Evolutionary conservation across 2,329 filamentous ascomycete genomes (phyloP).

Genomic region (Stagonosporopsis cucurbitacearum): DNA sequence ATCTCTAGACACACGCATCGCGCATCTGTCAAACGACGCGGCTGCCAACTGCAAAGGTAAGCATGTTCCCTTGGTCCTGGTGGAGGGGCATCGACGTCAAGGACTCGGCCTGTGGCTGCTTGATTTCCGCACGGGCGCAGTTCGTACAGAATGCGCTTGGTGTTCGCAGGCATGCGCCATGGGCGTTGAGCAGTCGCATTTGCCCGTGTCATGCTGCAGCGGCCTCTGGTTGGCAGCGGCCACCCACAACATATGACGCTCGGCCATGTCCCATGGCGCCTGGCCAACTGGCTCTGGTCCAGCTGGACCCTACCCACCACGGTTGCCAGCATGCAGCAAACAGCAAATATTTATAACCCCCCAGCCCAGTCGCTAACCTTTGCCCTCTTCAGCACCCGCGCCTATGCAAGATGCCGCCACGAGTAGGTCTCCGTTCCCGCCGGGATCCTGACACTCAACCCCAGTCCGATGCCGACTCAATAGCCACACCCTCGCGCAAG

Average conservation of each 20-base stretch:
- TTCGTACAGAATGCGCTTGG: slow-evolving; percentile 1
- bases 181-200: slow-evolving; percentile 1
- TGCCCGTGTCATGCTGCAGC: not conserved
- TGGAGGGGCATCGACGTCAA: slow-evolving; percentile 17
- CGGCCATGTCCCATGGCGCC: slow-evolving; percentile 15
- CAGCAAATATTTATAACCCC: slow-evolving; percentile 20
- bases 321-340: slow-evolving; percentile 16
- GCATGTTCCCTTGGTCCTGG: slow-evolving; percentile 7
- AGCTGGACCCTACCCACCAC: slow-evolving; percentile 6
- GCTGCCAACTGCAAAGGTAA: slow-evolving; percentile 8
- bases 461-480: slow-evolving; percentile 51
- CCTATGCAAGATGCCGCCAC: slow-evolving; percentile 40
- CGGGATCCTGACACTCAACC: slow-evolving; percentile 42
- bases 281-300: slow-evolving; percentile 13
- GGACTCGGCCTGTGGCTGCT: slow-evolving; percentile 5
- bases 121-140: slow-evolving; percentile 2
- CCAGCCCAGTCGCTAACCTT: slow-evolving; percentile 26
- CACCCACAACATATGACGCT: slow-evolving; percentile 1
- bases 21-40: slow-evolving; percentile 2
- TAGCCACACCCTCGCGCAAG: slow-evolving; percentile 57
- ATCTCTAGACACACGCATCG: slow-evolving; percentile 9
- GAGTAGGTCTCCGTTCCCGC: slow-evolving; percentile 39
- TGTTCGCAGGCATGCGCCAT: not conserved
- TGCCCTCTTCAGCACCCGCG: slow-evolving; percentile 15
- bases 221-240: slow-evolving; percentile 2